Base-by-base conservation (phyloP, 2,329 filamentous ascomycete species). In the Microdochium bolleyi region DNA sequence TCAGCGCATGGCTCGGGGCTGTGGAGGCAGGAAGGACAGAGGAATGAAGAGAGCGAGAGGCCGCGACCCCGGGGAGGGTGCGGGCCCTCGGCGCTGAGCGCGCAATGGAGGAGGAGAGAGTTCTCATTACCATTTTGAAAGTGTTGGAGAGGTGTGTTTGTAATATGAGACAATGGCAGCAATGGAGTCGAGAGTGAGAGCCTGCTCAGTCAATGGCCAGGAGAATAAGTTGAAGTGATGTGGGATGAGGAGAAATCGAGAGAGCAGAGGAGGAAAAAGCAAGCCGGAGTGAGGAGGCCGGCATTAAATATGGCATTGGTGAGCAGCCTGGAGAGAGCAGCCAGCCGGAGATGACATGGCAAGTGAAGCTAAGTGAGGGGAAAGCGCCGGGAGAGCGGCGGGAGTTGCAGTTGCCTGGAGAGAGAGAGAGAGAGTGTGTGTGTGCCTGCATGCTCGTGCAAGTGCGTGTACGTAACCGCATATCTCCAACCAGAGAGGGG, bases 41-140 rank as follows among this genome's bases (percentile, higher is more conserved):
- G 19, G 37, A 41, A 41, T 41, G 37, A n/a, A 41, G 37, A n/a
- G 10, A 7, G 16, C 37, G 37, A 7, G 37, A 7, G 7, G 37
- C 37, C 7, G 37, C 37, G n/a, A 41, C 37, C 13, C 37, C n/a
- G 37, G 8, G 37, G 16, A 41, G 37, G 11, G 8, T n/a, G 37
- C 30, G 30, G 16, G 37, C 5, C 37, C n/a, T 41, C 11, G 37
- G n/a, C 37, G n/a, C 37, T 7, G 37, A 11, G n/a, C 37, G 37
- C 7, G 37, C 37, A 7, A 41, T 10, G 37, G 37, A 41, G 37
- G 37, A 41, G 19, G 37, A 41, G n/a, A 41, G 37, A n/a, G 41
- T 46, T 22, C 41, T 46, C 41, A 46, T 46, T 46, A 46, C 41
- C 41, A 46, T 46, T 46, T 46, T 46, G 41, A 46, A 22, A 46